Evolutionary conservation across 2,329 filamentous ascomycete species (phyloP), one percentile per base, ranked within the genome.

Genomic region (Hymenoscyphus infarciens): DNA sequence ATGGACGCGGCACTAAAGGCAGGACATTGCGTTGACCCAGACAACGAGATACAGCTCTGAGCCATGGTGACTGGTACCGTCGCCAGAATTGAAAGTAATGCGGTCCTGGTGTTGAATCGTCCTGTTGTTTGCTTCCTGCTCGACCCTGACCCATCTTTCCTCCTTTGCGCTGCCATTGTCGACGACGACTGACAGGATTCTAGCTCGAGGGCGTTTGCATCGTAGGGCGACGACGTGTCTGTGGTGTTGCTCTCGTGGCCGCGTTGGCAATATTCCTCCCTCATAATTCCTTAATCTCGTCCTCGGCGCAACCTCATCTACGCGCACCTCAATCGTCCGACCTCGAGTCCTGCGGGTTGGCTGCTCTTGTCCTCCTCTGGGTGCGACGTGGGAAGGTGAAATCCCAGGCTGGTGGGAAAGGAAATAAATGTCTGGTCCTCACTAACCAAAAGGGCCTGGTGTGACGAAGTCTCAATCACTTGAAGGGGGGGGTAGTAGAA

Each of bases 1-100:
- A 96, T 81, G 0, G 89, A 92, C 6, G 90, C 85, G 49, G 82
- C 80, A 74, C 83, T 81, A 75, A 92, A 96, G 2, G 90, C 89
- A 56, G 87, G 81, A 76, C 91, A 96, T 61, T 82, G 77, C 5
- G 81, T 87, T 35, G 91, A 94, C 65, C 83, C 86, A 62, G 83
- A 77, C 39, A 96, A 81, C 31, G 91, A 87, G 69, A 95, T 83
- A 74, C 91, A 75, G 56, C 62, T 68, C 57, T 72, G 61, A 53
- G 74, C 73, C 67, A 72, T 71, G 56, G 71, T 67, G 10, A 64
- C 60, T 42, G 72, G 72, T 53, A 66, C 67, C 15, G 64, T 61
- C 19, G 71, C 72, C 13, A 74, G 67, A 57, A 73, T 65, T 57
- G 72, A 72, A 49, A 74, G 63, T 5, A 74, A 61, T 35, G 67